Conservation (phyloP, 768 basidiomycete species). For the Mycena polygramma region DNA sequence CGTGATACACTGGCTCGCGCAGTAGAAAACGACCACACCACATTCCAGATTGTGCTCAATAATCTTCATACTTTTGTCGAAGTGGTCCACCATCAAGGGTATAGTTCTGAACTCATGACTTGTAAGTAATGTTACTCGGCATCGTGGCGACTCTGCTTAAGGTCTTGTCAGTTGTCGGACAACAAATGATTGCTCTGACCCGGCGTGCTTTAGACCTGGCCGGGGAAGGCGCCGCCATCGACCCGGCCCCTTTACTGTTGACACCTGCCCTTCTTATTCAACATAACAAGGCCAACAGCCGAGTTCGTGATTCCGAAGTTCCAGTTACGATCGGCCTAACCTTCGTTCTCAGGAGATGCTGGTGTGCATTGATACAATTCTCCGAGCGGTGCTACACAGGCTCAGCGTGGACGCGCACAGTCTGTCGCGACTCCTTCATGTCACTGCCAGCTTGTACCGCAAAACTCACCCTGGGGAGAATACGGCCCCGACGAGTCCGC, state of each 20-base stretch:
- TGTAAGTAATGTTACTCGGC: constrained; percentile 55
- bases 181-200: constrained; percentile 64
- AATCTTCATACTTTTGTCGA: constrained; percentile 73
- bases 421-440: constrained; percentile 62
- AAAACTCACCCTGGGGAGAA: constrained; percentile 47
- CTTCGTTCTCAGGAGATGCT: constrained; percentile 65
- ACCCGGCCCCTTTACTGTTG: constrained; percentile 68
- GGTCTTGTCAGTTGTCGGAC: constrained; percentile 63
- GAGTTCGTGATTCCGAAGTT: constrained; percentile 53
- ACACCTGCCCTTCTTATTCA: constrained; percentile 67
- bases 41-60: constrained; percentile 65
- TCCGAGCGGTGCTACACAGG: constrained; percentile 67
- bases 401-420: constrained; percentile 58
- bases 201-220: constrained; percentile 68
- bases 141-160: constrained; percentile 17
- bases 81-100: constrained; percentile 66
- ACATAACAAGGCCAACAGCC: constrained; percentile 69
- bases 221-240: constrained; percentile 57
- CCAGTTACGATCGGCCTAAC: constrained; percentile 17
- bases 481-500: constrained; percentile 45
- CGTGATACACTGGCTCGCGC: constrained; percentile 66
- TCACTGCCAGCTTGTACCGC: constrained; percentile 59
- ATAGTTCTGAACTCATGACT: constrained; percentile 65
- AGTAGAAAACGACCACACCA: constrained; percentile 62
- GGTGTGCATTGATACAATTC: constrained; percentile 67